Conservation (phyloP, 371 early-diverging fungal species). For the Lichtheimia corymbifera region DNA sequence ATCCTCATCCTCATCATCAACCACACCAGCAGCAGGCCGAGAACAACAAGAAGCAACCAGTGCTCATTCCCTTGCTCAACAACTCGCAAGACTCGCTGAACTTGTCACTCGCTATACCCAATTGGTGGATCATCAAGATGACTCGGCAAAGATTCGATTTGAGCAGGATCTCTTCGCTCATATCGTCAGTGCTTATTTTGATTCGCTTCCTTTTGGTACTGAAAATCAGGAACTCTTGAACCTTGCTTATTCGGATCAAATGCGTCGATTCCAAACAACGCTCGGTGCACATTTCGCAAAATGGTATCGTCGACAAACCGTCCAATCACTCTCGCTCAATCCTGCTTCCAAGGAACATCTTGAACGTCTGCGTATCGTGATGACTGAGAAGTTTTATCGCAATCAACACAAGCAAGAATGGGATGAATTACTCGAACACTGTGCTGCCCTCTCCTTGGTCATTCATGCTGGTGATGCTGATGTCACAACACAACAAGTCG, state of each 20-base stretch:
- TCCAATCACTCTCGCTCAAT: constrained; percentile 47
- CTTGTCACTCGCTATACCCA: constrained; percentile 33
- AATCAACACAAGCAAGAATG: constrained; percentile 15
- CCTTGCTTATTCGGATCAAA: constrained; percentile 49
- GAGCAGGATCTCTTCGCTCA: constrained; percentile 40
- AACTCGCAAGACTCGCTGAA: constrained; percentile 38
- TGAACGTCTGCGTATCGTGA: constrained; percentile 27
- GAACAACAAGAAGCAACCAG: neutral
- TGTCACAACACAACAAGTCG: constrained; percentile 38
- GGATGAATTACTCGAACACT: constrained; percentile 39
- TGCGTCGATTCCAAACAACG: constrained; percentile 48
- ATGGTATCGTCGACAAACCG: constrained; percentile 54
- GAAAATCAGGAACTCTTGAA: constrained; percentile 48
- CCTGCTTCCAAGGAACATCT: constrained; percentile 51
- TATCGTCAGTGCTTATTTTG: constrained; percentile 34
- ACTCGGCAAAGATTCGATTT: constrained; percentile 12
- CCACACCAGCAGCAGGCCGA: neutral
- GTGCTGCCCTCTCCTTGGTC: constrained; percentile 39
- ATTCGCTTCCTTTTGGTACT: constrained; percentile 51
- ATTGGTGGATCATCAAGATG: constrained; percentile 2
- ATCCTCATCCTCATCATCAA: neutral
- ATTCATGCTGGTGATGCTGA: constrained; percentile 52
- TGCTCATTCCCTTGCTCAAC: constrained; percentile 38
- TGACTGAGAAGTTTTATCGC: constrained; percentile 21
- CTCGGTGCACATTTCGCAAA: constrained; percentile 50